Conservation (phyloP, 2,329 filamentous ascomycete species). For the Periglandula ipomoeae region DNA sequence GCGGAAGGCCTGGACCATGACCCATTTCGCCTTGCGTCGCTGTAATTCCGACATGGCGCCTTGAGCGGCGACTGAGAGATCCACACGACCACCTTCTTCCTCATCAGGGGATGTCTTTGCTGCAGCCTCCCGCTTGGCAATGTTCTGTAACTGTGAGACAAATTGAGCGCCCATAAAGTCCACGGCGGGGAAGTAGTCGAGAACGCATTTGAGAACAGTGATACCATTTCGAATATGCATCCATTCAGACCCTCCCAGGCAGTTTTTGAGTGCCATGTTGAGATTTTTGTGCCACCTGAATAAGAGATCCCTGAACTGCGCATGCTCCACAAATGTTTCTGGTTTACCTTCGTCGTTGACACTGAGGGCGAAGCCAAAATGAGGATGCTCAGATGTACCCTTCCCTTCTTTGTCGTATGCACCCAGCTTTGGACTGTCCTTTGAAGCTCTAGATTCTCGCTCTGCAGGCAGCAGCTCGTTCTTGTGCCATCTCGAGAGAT, state of each 20-base stretch:
- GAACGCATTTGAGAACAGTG: constrained; percentile 71
- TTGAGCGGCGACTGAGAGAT: constrained; percentile 64
- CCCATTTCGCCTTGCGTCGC: constrained; percentile 58
- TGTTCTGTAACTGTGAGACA: constrained; percentile 53
- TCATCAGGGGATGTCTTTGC: constrained; percentile 37
- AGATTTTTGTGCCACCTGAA: constrained; percentile 87
- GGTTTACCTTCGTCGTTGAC: constrained; percentile 60
- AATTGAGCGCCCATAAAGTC: constrained; percentile 75
- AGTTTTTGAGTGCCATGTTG: constrained; percentile 69
- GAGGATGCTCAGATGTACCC: constrained; percentile 37
- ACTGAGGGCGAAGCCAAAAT: constrained; percentile 70
- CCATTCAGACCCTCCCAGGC: constrained; percentile 77
- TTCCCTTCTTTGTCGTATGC: constrained; percentile 73
- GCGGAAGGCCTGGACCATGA: constrained; percentile 65
- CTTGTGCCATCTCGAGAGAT: constrained; percentile 76
- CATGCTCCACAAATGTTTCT: constrained; percentile 66
- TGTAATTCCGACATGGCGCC: constrained; percentile 63
- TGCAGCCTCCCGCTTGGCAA: constrained; percentile 51
- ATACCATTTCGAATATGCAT: constrained; percentile 98
- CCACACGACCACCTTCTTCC: constrained; percentile 55
- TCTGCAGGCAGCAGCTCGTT: constrained; percentile 48
- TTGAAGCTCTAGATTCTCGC: constrained; percentile 24
- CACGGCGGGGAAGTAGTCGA: constrained; percentile 77
- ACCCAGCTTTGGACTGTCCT: constrained; percentile 52
- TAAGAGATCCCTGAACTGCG: constrained; percentile 75